phyloP scores from a whole-genome alignment of 805 yeast genomes.

The Lachancea thermotolerans region DNA sequence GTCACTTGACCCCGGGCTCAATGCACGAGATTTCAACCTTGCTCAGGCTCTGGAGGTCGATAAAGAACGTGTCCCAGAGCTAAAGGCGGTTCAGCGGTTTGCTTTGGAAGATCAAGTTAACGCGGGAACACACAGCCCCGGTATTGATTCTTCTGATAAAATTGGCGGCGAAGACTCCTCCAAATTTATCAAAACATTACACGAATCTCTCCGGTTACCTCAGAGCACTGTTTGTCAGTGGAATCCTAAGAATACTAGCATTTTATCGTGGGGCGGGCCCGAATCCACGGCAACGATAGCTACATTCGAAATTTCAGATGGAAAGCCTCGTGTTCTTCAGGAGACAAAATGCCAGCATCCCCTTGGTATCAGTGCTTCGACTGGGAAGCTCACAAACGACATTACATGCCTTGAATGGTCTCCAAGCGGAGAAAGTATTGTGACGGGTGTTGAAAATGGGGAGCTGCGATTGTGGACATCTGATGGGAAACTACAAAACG shows the following conservation, averaged over 20 bases:
- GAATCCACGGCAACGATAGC: conserved; percentile 42
- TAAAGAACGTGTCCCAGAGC: conserved; percentile 27
- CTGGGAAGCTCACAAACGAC: conserved; percentile 19
- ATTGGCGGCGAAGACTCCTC: conserved; percentile 9
- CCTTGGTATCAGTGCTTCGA: conserved; percentile 20
- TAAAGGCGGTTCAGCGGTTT: conserved; percentile 29
- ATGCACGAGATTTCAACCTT: conserved; percentile 39
- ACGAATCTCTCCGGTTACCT: conserved; percentile 35
- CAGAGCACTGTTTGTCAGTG: conserved; percentile 45
- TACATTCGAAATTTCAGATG: conserved; percentile 27
- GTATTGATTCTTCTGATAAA: conserved; percentile 2
- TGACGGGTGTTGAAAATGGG: conserved; percentile 64
- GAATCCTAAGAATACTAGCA: conserved; percentile 44
- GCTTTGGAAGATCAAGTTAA: conserved; percentile 21
- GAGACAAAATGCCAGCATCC: conserved; percentile 30
- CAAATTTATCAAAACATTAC: conserved; percentile 33
- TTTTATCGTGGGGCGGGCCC: conserved; percentile 50
- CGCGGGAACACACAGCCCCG: background rate
- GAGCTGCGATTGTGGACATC: conserved; percentile 74
- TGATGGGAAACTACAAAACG: conserved; percentile 58
- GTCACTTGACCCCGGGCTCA: conserved; percentile 20
- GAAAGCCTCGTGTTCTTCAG: conserved; percentile 1
- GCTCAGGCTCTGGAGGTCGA: conserved; percentile 48
- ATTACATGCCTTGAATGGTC: conserved; percentile 51
- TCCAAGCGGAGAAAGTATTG: conserved; percentile 51